phyloP scores from a whole-genome alignment of 139 green algal genomes.

The Auxenochlorella pyrenoidosa region DNA sequence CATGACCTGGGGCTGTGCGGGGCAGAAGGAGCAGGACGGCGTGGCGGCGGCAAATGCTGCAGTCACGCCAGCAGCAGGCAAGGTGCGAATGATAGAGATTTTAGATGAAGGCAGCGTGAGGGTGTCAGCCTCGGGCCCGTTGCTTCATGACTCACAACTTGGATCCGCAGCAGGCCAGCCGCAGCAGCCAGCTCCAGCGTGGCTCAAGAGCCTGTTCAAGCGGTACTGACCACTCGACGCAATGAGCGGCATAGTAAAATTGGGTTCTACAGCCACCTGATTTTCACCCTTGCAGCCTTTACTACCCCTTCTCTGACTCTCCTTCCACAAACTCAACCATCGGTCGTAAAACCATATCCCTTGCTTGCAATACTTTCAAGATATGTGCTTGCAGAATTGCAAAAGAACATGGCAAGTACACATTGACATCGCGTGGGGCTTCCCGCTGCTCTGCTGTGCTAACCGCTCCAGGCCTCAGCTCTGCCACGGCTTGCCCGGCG shows the following conservation, averaged over 20 bases:
- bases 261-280: background rate
- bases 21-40: background rate
- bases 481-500: background rate
- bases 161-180: background rate
- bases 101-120: background rate
- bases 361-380: too few species aligned
- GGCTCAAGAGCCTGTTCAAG: constrained; percentile 1
- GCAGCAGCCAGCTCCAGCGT: constrained; percentile 1
- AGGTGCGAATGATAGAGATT: background rate
- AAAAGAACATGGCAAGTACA: too few species aligned
- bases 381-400: too few species aligned
- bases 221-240: background rate
- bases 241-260: background rate
- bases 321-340: background rate
- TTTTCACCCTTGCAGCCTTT: background rate
- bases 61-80: background rate
- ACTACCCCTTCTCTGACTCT: background rate
- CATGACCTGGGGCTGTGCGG: background rate
- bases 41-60: background rate
- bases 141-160: background rate
- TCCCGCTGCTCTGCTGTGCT: background rate
- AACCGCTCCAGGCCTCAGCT: background rate
- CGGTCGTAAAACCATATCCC: too few species aligned
- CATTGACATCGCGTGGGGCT: background rate
- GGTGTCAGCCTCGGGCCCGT: too few species aligned